Evolutionary conservation across 257 asterid species (phyloP), one percentile per base, ranked within the genome.

Genomic region (Rauvolfia tetraphylla): DNA sequence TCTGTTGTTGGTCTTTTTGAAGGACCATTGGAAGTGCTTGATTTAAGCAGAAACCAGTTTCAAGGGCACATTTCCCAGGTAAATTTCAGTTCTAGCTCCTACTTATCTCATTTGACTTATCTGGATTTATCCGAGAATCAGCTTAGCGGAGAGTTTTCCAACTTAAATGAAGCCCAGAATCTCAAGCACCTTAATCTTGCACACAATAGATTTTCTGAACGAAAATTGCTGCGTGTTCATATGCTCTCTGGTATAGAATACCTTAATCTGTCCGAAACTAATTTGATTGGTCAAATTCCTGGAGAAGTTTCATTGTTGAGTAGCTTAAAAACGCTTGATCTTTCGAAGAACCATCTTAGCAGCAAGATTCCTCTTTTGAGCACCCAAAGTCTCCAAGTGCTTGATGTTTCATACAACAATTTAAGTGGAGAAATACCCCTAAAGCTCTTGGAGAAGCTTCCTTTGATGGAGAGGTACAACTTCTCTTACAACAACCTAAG

Each of bases 401-500:
- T 92, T 53, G 94, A 95, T 88, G 91, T 95, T 56, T 92, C 98
- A 42, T 67, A 79, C 86, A 92, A 95, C 83, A 91, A 91, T 84
- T 85, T 95, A 74, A 90, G 90, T 10, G 99, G 99, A 53, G 96
- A 89, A 23, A 92, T 95, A 80, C 98, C 99, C 1, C 62, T 79
- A 17, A 20, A 73, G 62, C 83, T 95, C 51, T 41, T 92, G 22
- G 80, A 81, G 70, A 79, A 86, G 74, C 96, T 95, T 73, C 87
- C 79, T 38, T 67, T 73, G 77, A 87, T 95, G 94, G 88, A 87
- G 56, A 84, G 82, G 77, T 95, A 88, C 83, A 90, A 95, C 66
- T 92, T 95, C 83, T 95, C 99, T 29, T 95, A 90, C 57, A 95
- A 95, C 88, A 92, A 92, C 83, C 85, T 95, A 2, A 91, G 96